Conservation (phyloP, 2,329 filamentous ascomycete genomes). For the Spiromastix sp. region DNA sequence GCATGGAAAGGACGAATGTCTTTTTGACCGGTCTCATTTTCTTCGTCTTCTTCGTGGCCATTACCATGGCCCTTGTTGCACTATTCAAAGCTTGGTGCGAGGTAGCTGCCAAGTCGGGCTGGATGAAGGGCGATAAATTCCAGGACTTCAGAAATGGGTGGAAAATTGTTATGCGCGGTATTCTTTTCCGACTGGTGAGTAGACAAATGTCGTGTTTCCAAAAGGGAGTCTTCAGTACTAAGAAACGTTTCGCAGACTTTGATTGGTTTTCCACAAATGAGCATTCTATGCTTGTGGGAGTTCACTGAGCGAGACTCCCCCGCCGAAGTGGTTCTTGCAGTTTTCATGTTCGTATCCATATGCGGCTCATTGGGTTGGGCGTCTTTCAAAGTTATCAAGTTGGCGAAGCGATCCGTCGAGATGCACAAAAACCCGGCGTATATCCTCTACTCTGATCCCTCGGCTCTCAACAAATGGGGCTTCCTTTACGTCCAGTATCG, state of each 20-base stretch:
- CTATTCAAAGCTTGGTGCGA: conserved; percentile 77
- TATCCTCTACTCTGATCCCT: conserved; percentile 92
- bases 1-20: conserved; percentile 82
- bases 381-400: conserved; percentile 75
- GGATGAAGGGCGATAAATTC: conserved; percentile 79
- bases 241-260: conserved; percentile 44
- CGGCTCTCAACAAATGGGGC: conserved; percentile 92
- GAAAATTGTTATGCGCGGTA: conserved; percentile 85
- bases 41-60: conserved; percentile 72
- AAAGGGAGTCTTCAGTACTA: conserved; percentile 1
- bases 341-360: conserved; percentile 82
- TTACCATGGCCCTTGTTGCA: conserved; percentile 62
- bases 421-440: conserved; percentile 97
- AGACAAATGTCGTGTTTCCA: not conserved
- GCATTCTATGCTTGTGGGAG: conserved; percentile 86
- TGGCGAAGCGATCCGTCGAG: conserved; percentile 75
- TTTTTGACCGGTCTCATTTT: conserved; percentile 87
- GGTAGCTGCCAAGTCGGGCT: conserved; percentile 59
- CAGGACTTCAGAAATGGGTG: conserved; percentile 90
- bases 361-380: conserved; percentile 72
- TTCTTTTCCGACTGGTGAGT: conserved; percentile 68
- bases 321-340: conserved; percentile 74
- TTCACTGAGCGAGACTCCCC: conserved; percentile 76
- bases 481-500: conserved; percentile 97
- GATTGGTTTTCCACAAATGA: conserved; percentile 86